These are phyloP conservation scores for Rugonectria rugulosa DNA, from an alignment of 2,329 filamentous ascomycete species.

Conservation along the genomic window DNA sequence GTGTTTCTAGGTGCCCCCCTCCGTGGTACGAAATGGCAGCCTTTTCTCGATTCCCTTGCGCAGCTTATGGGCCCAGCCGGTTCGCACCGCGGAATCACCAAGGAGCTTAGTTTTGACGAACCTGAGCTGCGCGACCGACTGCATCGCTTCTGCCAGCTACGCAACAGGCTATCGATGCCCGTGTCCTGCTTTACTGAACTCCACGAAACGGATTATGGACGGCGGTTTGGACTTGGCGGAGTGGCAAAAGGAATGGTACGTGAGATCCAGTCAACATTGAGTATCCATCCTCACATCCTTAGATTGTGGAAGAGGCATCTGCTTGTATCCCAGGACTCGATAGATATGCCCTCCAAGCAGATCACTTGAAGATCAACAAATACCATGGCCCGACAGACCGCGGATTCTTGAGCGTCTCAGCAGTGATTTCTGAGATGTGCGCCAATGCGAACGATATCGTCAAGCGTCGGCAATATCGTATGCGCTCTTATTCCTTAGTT, in stretches of 20 bases:
- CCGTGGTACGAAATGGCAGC: constrained; percentile 21
- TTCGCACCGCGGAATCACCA: constrained; percentile 25
- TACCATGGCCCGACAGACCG: neutral
- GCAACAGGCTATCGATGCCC: constrained; percentile 2
- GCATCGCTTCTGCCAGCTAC: constrained; percentile 26
- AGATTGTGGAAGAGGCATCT: constrained; percentile 10
- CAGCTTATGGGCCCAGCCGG: constrained; percentile 13
- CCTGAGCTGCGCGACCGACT: constrained; percentile 21
- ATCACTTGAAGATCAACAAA: constrained; percentile 18
- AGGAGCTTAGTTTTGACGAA: constrained; percentile 22
- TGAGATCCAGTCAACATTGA: neutral
- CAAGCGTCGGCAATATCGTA: too few species aligned
- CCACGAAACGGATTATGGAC: constrained; percentile 25
- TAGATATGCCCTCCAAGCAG: neutral
- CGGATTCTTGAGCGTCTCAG: too few species aligned
- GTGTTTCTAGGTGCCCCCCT: constrained; percentile 26
- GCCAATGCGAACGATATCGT: too few species aligned
- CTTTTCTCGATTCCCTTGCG: constrained; percentile 6
- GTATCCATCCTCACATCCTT: too few species aligned
- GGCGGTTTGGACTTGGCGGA: constrained; percentile 5
- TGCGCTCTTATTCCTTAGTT: too few species aligned
- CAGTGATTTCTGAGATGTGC: too few species aligned
- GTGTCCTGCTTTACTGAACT: constrained; percentile 25
- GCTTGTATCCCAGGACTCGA: constrained; percentile 3
- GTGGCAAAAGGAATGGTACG: constrained; percentile 19